These are phyloP conservation scores for Pleurozium schreberi DNA, from an alignment of 225 moss, liverwort and hornwort genomes.

Conservation along the genomic window DNA sequence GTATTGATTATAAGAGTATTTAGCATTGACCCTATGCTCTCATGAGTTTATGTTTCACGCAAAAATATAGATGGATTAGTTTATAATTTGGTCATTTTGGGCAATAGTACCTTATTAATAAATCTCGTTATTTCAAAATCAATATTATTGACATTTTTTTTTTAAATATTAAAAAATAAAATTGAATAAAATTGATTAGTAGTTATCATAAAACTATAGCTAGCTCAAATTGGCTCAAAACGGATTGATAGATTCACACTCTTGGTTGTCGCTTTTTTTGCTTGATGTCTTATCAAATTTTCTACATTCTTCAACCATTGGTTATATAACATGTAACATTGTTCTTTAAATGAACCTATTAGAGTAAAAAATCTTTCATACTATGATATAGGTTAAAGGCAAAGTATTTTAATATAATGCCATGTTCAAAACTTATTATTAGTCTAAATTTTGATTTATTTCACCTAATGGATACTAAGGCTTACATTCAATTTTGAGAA, in stretches of 20 bases:
- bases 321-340: not conserved
- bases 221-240: not conserved
- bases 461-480: not conserved
- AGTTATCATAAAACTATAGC: not conserved
- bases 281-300: not conserved
- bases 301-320: not conserved
- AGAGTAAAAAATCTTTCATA: not conserved
- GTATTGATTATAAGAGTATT: not conserved
- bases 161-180: not conserved
- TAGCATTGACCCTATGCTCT: rapidly evolving
- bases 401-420: not conserved
- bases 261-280: not conserved
- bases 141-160: not conserved
- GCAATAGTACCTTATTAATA: not conserved
- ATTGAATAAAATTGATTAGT: not conserved
- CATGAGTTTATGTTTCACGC: rapidly evolving
- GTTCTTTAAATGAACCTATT: not conserved
- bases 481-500: not conserved
- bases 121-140: not conserved
- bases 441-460: not conserved
- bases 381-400: not conserved
- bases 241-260: not conserved
- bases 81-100: not conserved
- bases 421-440: not conserved
- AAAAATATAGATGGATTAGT: no score